Evolutionary conservation across 768 basidiomycete genomes (phyloP).

Genomic region (Boletus rubescentipes): DNA sequence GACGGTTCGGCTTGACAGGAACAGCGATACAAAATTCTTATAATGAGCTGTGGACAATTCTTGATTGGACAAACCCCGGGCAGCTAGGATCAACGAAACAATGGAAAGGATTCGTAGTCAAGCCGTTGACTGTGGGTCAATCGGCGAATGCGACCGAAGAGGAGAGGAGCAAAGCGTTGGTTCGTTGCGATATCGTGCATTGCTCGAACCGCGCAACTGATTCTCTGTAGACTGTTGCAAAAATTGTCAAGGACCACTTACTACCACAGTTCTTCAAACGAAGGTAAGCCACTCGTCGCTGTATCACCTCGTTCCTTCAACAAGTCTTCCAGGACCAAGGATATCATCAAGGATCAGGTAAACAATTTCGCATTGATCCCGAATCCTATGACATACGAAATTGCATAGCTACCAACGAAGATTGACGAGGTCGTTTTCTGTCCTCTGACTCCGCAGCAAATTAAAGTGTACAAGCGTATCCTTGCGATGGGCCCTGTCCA

Average conservation of each 20-base stretch:
- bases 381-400: neutral
- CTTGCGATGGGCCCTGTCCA: constrained; percentile 65
- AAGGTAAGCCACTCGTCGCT: constrained; percentile 43
- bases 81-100: constrained; percentile 67
- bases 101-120: constrained; percentile 73
- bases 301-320: neutral
- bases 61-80: constrained; percentile 91
- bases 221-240: constrained; percentile 51
- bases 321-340: constrained; percentile 56
- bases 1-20: constrained; percentile 86
- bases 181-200: constrained; percentile 26
- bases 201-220: neutral
- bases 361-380: neutral
- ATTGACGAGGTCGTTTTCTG: constrained; percentile 93
- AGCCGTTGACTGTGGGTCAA: constrained; percentile 69
- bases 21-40: constrained; percentile 87
- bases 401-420: constrained; percentile 75
- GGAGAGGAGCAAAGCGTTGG: constrained; percentile 54
- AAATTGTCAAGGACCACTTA: constrained; percentile 60
- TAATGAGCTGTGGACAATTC: constrained; percentile 86
- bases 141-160: constrained; percentile 62
- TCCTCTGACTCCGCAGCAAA: constrained; percentile 73
- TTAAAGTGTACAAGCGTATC: constrained; percentile 69
- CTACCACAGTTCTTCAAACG: constrained; percentile 84
- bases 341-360: constrained; percentile 71